A percentile compares a stretch with the other conserved stretches of the same genome.
Conservation (phyloP, 228 moss, liverwort and hornwort genomes). For the Sphagnum magellanicum region DNA sequence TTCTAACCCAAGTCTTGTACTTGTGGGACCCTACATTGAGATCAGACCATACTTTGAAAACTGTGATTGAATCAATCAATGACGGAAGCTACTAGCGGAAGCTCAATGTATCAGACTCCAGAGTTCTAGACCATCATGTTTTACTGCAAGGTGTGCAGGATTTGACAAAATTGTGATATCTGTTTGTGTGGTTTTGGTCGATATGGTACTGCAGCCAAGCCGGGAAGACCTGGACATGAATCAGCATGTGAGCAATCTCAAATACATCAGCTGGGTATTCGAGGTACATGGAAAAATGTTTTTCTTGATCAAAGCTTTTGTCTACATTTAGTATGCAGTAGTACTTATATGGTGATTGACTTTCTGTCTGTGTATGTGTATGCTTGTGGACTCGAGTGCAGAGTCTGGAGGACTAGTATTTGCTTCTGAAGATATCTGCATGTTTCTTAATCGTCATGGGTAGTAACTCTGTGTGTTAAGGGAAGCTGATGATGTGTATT, state of each 20-base stretch:
- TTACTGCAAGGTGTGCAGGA: neutral
- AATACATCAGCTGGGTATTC: constrained; percentile 71
- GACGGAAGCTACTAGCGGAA: neutral
- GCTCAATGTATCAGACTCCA: neutral
- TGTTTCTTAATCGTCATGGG: neutral
- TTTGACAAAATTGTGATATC: neutral
- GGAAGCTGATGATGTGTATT: neutral
- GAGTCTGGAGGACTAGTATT: neutral
- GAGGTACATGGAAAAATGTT: constrained; percentile 22
- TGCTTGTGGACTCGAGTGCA: neutral
- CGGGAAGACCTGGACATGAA: constrained; percentile 69
- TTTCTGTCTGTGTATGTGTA: neutral
- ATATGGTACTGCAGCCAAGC: constrained; percentile 20
- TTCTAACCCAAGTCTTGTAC: constrained; percentile 7
- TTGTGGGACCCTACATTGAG: no score
- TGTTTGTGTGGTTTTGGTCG: neutral
- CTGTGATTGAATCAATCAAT: neutral
- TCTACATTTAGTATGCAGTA: neutral
- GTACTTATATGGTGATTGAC: neutral
- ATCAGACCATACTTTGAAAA: no score
- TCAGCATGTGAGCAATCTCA: constrained; percentile 80
- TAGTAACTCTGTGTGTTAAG: neutral
- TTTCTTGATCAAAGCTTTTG: neutral
- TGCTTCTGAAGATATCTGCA: neutral
- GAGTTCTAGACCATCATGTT: neutral